A percentile compares a stretch with the other conserved stretches of the same genome.
Evolutionary conservation across 345 rosid species (phyloP).

Genomic region (Diplotaxis tenuifolia): DNA sequence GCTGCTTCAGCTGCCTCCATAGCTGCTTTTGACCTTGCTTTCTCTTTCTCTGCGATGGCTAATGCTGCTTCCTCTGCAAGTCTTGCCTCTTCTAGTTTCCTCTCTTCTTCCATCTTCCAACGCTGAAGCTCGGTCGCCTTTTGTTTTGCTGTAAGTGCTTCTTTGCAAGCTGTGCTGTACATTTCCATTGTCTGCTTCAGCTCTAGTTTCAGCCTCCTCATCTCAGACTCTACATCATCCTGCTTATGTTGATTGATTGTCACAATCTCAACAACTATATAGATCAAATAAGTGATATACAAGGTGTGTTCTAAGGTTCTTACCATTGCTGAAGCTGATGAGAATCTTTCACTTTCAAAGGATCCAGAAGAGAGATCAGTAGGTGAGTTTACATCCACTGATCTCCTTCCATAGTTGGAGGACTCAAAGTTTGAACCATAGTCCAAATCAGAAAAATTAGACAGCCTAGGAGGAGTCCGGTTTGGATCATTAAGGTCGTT

Average conservation of each 20-base stretch:
- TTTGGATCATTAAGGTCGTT: slow-evolving; percentile 45
- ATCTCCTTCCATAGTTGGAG: slow-evolving; percentile 45
- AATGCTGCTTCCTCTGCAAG: slow-evolving; percentile 75
- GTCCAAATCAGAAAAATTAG: slow-evolving; percentile 63
- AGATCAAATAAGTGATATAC: not conserved
- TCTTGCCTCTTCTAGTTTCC: slow-evolving; percentile 72
- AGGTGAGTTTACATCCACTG: slow-evolving; percentile 48
- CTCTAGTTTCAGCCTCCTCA: not conserved
- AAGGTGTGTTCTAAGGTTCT: not conserved
- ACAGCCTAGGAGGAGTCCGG: slow-evolving; percentile 47
- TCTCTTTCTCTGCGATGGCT: slow-evolving; percentile 76
- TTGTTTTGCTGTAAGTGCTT: not conserved
- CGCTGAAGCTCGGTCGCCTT: slow-evolving; percentile 69
- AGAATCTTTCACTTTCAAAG: slow-evolving; percentile 44
- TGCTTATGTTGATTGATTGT: not conserved
- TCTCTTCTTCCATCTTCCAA: slow-evolving; percentile 82
- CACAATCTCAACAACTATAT: not conserved
- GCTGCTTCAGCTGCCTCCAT: slow-evolving; percentile 90
- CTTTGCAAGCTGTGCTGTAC: not conserved
- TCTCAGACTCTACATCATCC: not conserved
- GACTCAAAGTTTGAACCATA: slow-evolving; percentile 51
- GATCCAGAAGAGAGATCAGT: slow-evolving; percentile 44
- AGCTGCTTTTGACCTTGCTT: slow-evolving; percentile 79
- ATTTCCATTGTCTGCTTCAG: not conserved
- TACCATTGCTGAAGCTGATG: slow-evolving; percentile 51